These are phyloP conservation scores for Neurospora terricola DNA, from an alignment of 495 filamentous ascomycete genomes.

Conservation along the genomic window DNA sequence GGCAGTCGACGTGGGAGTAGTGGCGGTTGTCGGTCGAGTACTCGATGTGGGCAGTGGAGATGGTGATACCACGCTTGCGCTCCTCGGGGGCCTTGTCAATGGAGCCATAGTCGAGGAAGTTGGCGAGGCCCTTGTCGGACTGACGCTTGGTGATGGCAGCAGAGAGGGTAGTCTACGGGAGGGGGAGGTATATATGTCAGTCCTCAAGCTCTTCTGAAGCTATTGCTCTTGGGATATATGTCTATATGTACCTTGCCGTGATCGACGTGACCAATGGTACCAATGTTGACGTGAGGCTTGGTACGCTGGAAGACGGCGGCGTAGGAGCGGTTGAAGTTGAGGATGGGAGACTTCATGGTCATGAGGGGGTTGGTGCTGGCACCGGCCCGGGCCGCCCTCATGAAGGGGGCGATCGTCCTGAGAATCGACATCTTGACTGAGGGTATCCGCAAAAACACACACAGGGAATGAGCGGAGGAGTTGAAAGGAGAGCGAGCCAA, in stretches of 20 bases:
- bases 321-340: conserved; percentile 59
- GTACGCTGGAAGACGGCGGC: conserved; percentile 71
- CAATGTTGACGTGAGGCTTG: conserved; percentile 98
- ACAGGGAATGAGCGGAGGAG: conserved; percentile 19
- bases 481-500: conserved; percentile 5
- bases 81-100: conserved; percentile 99
- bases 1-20: conserved; percentile 99
- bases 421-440: conserved; percentile 52
- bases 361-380: conserved; percentile 56
- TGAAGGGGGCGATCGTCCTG: conserved; percentile 56
- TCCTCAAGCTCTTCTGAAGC: conserved; percentile 5
- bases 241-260: conserved; percentile 75
- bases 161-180: conserved; percentile 81
- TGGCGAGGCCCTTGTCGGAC: conserved; percentile 83
- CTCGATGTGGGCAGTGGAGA: conserved; percentile 96
- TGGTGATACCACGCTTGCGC: conserved; percentile 99
- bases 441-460: conserved; percentile 12
- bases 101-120: conserved; percentile 89
- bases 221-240: neutral
- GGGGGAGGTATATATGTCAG: conserved; percentile 15
- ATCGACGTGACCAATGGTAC: conserved; percentile 99
- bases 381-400: conserved; percentile 57
- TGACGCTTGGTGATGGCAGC: conserved; percentile 98
- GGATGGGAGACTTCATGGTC: conserved; percentile 46
- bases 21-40: conserved; percentile 85